phyloP scores from a whole-genome alignment of 345 rosid genomes.

The Psidium friedrichsthalianum region DNA sequence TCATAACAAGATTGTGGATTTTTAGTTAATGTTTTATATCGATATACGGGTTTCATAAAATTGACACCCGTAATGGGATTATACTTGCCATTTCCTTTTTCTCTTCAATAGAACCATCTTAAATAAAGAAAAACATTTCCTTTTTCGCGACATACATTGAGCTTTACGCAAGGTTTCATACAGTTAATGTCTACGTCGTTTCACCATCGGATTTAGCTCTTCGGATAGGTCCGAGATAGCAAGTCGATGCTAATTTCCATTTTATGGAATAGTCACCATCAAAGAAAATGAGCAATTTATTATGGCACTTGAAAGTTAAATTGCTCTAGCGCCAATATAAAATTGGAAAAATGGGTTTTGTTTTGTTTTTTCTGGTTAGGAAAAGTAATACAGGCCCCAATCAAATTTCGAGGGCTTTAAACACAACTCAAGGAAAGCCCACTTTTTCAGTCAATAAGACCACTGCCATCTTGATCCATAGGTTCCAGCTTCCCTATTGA shows the following conservation, averaged over 20 bases:
- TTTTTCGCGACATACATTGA: not conserved
- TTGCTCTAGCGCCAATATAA: not conserved
- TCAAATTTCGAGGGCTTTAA: not conserved
- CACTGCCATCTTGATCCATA: not conserved
- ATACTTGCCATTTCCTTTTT: not conserved
- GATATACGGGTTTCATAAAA: not conserved
- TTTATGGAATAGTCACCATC: not conserved
- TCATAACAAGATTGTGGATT: not conserved
- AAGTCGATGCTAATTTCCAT: not conserved
- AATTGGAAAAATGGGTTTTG: not conserved
- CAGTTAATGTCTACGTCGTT: not conserved
- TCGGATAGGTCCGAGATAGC: not conserved
- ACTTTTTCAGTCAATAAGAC: not conserved
- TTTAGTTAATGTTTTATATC: not conserved
- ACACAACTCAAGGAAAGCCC: not conserved
- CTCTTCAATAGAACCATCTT: not conserved
- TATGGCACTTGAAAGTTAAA: not conserved
- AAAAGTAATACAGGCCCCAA: not conserved
- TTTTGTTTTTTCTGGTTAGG: no score
- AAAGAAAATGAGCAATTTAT: not conserved
- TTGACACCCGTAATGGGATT: not conserved
- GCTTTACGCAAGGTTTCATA: not conserved
- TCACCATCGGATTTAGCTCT: not conserved
- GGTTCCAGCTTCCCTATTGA: not conserved
- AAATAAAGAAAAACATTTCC: not conserved